These are phyloP conservation scores for Peronospora tabacina DNA, from an alignment of 352 stramenopile genomes.

Conservation along the genomic window DNA sequence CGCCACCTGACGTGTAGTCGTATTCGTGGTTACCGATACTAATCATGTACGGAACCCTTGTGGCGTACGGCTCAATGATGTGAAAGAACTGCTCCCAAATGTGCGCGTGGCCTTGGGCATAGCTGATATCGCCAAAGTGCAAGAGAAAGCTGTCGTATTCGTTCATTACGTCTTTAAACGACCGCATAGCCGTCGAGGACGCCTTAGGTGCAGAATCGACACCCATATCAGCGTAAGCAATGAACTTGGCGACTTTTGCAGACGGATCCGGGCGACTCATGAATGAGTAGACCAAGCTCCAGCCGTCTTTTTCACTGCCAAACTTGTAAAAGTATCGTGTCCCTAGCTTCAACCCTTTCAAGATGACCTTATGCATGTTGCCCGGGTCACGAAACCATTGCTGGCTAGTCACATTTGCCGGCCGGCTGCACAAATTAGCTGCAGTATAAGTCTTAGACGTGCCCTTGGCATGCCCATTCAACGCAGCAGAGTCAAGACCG, in stretches of 20 bases:
- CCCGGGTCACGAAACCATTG: conserved; percentile 66
- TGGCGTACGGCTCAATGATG: conserved; percentile 59
- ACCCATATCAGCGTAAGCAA: conserved; percentile 80
- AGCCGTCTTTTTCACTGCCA: conserved; percentile 66
- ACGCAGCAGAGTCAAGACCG: conserved; percentile 22
- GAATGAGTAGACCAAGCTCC: conserved; percentile 63
- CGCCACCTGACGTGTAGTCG: conserved; percentile 52
- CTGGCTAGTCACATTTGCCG: conserved; percentile 56
- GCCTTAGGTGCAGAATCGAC: conserved; percentile 50
- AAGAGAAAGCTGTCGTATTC: conserved; percentile 70
- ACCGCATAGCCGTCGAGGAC: conserved; percentile 49
- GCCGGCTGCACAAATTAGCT: conserved; percentile 52
- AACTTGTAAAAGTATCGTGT: conserved; percentile 74
- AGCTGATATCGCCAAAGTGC: conserved; percentile 74
- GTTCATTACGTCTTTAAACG: conserved; percentile 53
- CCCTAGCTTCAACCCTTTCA: conserved; percentile 33
- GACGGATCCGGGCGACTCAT: conserved; percentile 30
- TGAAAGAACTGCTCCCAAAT: conserved; percentile 77
- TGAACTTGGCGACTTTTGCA: conserved; percentile 54
- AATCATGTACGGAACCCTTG: conserved; percentile 68
- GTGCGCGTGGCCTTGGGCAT: conserved; percentile 46
- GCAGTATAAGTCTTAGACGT: conserved; percentile 58
- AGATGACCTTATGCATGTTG: conserved; percentile 73
- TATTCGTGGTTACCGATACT: conserved; percentile 80
- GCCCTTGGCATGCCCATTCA: conserved; percentile 29